Conservation (phyloP, 176 grass and related monocot genomes). For the Raddia guianensis region DNA sequence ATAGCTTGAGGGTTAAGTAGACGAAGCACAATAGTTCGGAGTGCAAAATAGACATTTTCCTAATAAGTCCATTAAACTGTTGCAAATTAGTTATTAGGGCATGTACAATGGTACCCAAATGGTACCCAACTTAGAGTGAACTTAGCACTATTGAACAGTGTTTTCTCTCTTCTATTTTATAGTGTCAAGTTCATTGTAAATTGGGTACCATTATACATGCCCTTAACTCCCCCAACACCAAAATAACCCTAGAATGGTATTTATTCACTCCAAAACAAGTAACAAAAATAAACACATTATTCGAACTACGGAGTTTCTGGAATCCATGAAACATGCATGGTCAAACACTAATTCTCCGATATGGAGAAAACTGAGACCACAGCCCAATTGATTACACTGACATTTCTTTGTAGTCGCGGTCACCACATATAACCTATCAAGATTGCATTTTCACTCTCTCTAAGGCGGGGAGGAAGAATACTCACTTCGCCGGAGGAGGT, state of each 20-base stretch:
- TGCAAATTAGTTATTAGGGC: too few species aligned
- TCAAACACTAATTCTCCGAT: neutral
- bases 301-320: neutral
- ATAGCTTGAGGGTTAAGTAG: too few species aligned
- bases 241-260: neutral
- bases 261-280: neutral
- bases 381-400: neutral
- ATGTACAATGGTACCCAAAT: too few species aligned
- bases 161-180: too few species aligned
- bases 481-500: constrained; percentile 86
- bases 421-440: neutral
- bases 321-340: constrained; percentile 9
- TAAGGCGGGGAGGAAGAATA: neutral
- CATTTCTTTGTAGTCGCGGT: neutral
- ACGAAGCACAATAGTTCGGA: too few species aligned
- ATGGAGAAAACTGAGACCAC: neutral
- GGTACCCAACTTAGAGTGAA: too few species aligned
- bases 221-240: neutral
- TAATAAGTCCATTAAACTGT: too few species aligned
- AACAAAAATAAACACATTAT: neutral
- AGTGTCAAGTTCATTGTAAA: too few species aligned
- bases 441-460: constrained; percentile 21
- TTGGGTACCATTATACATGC: neutral
- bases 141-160: too few species aligned
- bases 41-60: too few species aligned